Evolutionary conservation across 2,329 filamentous ascomycete genomes (phyloP).

Genomic region (Fusarium gaditjirri): DNA sequence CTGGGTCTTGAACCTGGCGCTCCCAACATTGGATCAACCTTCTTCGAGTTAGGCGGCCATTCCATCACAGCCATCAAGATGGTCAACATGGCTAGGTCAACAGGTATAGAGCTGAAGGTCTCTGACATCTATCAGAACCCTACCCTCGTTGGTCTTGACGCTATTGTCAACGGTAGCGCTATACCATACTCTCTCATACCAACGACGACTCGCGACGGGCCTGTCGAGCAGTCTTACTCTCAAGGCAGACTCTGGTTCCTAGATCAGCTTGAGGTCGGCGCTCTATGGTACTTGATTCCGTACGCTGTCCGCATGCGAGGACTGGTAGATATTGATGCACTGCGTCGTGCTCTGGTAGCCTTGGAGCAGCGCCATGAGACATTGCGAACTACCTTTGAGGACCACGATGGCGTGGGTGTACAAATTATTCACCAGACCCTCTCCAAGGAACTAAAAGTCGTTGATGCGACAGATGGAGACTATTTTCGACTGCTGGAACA

Average conservation of each 20-base stretch:
- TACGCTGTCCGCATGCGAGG: conserved; percentile 10
- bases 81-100: conserved; percentile 8
- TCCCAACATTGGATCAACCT: background rate
- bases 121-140: conserved; percentile 10
- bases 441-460: conserved; percentile 3
- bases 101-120: background rate
- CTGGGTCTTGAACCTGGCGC: background rate
- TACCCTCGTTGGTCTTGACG: background rate
- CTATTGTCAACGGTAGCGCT: background rate
- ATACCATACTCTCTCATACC: background rate
- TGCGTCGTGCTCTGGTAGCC: background rate
- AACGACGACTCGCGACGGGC: accelerated
- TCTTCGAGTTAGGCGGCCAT: conserved; percentile 5
- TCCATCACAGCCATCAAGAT: conserved; percentile 19
- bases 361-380: conserved; percentile 6
- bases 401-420: background rate
- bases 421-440: background rate
- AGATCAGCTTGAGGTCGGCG: conserved; percentile 1
- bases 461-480: conserved; percentile 69
- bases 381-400: background rate
- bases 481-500: background rate
- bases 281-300: conserved; percentile 4
- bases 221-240: conserved; percentile 12
- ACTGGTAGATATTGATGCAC: background rate
- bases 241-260: conserved; percentile 17